Evolutionary conservation across 352 stramenopile species (phyloP).

Genomic region (Phytophthora pistaciae): DNA sequence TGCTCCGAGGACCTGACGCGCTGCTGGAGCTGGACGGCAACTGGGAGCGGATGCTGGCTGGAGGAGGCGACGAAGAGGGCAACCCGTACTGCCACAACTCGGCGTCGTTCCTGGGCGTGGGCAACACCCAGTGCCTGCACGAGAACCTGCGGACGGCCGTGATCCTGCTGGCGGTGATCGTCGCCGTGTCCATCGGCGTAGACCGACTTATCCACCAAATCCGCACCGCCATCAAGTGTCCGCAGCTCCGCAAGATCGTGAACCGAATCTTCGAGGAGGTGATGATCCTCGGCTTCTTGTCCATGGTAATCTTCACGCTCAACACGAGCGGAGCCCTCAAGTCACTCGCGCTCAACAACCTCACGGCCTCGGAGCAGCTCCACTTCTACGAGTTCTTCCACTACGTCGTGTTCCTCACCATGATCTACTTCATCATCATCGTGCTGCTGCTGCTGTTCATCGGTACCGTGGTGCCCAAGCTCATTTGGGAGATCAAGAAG

Average conservation of each 20-base stretch:
- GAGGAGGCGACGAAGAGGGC: conserved; percentile 18
- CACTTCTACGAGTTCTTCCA: conserved; percentile 93
- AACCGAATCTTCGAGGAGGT: conserved; percentile 90
- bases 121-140: conserved; percentile 82
- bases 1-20: conserved; percentile 17
- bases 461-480: conserved; percentile 82
- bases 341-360: conserved; percentile 52
- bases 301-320: conserved; percentile 90
- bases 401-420: conserved; percentile 91
- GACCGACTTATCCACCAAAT: conserved; percentile 62
- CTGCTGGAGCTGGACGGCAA: neutral
- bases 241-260: conserved; percentile 85
- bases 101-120: conserved; percentile 81
- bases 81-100: conserved; percentile 52
- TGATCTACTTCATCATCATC: conserved; percentile 92
- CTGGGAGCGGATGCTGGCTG: conserved; percentile 15
- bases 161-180: conserved; percentile 82
- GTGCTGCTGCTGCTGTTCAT: conserved; percentile 86
- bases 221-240: conserved; percentile 70
- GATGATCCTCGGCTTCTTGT: conserved; percentile 91
- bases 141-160: conserved; percentile 76
- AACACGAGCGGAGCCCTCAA: conserved; percentile 82
- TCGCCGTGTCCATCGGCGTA: conserved; percentile 75
- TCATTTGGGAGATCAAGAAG: conserved; percentile 74
- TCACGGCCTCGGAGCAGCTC: conserved; percentile 71